Percentiles rank a stretch among this genome's conserved stretches.
Conservation (phyloP, 768 basidiomycete genomes). For the Suillus subluteus region DNA sequence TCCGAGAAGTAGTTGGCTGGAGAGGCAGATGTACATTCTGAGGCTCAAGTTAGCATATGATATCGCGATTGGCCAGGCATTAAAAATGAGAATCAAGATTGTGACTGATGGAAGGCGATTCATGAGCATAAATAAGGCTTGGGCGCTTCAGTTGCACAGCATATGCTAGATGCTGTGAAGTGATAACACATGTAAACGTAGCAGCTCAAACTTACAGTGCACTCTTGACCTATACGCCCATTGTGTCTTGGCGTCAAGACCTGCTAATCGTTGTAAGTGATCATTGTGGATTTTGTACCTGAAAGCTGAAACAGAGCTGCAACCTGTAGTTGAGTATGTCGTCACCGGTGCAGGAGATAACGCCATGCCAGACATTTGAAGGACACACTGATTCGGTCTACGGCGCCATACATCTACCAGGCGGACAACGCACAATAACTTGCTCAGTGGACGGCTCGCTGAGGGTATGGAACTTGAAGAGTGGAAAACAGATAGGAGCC, state of each 20-base stretch:
- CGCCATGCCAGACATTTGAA: neutral
- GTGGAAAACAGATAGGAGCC: neutral
- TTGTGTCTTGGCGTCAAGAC: neutral
- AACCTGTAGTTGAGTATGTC: neutral
- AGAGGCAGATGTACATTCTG: no score
- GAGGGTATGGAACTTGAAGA: neutral
- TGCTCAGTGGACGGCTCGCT: neutral
- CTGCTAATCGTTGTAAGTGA: neutral
- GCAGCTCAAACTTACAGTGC: neutral
- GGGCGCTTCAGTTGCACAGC: neutral
- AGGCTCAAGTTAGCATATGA: no score
- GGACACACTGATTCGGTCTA: fast-evolving
- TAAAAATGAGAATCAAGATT: no score
- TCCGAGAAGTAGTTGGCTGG: no score
- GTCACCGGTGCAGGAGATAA: neutral
- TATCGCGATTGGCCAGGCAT: no score
- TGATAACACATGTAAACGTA: neutral
- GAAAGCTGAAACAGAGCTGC: neutral
- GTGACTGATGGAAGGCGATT: no score
- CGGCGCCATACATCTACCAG: neutral
- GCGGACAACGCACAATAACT: neutral
- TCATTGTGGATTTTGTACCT: neutral
- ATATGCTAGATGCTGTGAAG: neutral
- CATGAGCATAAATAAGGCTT: no score
- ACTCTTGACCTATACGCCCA: neutral